These are phyloP conservation scores for Torulaspora indica DNA, from an alignment of 805 yeast genomes.

Conservation along the genomic window DNA sequence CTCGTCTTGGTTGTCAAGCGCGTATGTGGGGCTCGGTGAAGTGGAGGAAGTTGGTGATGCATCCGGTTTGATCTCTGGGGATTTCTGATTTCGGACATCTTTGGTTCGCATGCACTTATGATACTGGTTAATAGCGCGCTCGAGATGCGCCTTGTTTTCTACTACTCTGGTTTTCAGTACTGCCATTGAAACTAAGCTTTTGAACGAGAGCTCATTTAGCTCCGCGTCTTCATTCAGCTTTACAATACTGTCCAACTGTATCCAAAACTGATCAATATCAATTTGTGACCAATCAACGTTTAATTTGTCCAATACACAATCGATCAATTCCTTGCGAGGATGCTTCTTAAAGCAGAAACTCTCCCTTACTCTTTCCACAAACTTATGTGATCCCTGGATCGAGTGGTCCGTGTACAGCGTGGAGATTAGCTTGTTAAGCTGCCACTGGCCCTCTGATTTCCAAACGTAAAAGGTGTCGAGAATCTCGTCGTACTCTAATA, in stretches of 20 bases:
- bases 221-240: conserved; percentile 4
- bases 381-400: conserved; percentile 2
- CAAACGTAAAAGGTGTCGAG: conserved; percentile 24
- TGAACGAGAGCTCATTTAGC: conserved; percentile 15
- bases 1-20: background rate
- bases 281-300: conserved; percentile 23
- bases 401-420: conserved; percentile 15
- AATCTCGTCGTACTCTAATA: conserved; percentile 28
- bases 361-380: conserved; percentile 3
- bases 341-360: conserved; percentile 12
- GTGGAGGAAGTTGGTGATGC: conserved; percentile 10
- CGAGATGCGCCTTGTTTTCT: conserved; percentile 18
- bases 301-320: conserved; percentile 15
- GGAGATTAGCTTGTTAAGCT: conserved; percentile 21
- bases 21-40: conserved; percentile 9
- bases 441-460: conserved; percentile 30
- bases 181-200: conserved; percentile 26
- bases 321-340: conserved; percentile 10
- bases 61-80: background rate
- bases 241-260: conserved; percentile 13
- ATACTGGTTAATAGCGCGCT: conserved; percentile 13
- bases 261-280: conserved; percentile 22
- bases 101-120: conserved; percentile 10
- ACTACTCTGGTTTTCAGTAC: conserved; percentile 23
- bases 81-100: background rate